Conservation (phyloP, 1,284 basidiomycete species). For the Ganoderma meredithae region DNA sequence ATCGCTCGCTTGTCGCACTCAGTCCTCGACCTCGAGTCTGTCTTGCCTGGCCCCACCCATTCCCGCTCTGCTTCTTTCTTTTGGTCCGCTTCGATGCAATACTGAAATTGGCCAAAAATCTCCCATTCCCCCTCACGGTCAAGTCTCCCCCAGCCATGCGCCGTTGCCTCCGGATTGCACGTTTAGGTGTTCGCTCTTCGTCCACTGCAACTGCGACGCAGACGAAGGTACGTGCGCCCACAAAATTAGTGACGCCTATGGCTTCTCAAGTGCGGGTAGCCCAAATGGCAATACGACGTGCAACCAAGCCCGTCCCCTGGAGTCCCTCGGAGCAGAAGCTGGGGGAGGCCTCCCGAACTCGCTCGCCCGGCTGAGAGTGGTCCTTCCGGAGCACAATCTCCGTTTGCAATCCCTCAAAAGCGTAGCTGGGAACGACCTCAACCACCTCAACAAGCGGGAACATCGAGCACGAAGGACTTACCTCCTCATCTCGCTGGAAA, state of each 20-base stretch:
- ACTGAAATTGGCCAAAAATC: slow-evolving; percentile 3
- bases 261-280: slow-evolving; percentile 4
- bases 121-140: not conserved
- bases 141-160: slow-evolving; percentile 14
- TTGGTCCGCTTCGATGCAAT: slow-evolving; percentile 20
- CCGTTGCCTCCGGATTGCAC: slow-evolving; percentile 27
- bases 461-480: slow-evolving; percentile 7
- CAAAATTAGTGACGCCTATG: not conserved
- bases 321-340: slow-evolving; percentile 20
- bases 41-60: not conserved
- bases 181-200: slow-evolving; percentile 25
- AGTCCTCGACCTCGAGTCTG: slow-evolving; percentile 1
- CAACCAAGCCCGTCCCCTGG: slow-evolving; percentile 5
- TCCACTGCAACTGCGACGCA: slow-evolving; percentile 28
- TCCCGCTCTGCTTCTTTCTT: not conserved
- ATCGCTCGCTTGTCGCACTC: not conserved
- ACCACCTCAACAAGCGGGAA: not conserved
- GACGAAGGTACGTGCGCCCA: slow-evolving; percentile 18
- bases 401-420: slow-evolving; percentile 11
- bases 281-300: slow-evolving; percentile 17
- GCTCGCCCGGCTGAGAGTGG: slow-evolving; percentile 6
- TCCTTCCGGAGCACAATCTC: not conserved
- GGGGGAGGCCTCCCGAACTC: slow-evolving; percentile 19
- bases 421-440: slow-evolving; percentile 24
- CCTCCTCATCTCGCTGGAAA: not conserved